Percentiles rank a stretch among this genome's conserved stretches.
These are phyloP conservation scores for Mycena indigotica DNA, from an alignment of 768 basidiomycete genomes.

Conservation along the genomic window DNA sequence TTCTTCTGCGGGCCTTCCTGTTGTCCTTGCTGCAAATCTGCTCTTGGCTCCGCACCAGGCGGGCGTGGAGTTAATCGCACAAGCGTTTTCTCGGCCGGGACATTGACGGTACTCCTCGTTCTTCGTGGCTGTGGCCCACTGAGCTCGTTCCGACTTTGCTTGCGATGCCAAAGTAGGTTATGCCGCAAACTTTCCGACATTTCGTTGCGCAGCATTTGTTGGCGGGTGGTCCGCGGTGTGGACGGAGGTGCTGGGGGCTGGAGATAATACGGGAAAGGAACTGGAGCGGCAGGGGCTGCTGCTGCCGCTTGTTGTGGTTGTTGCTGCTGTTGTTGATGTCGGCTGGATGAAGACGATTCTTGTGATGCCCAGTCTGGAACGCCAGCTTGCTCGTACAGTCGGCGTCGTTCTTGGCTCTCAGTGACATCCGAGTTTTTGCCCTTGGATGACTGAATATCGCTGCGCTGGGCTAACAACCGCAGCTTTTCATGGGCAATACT, in stretches of 20 bases:
- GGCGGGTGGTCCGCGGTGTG: slow-evolving; percentile 83
- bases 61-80: slow-evolving; percentile 19
- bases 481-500: slow-evolving; percentile 73
- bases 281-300: slow-evolving; percentile 55
- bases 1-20: slow-evolving; percentile 13
- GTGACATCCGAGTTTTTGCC: slow-evolving; percentile 6
- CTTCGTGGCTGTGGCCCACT: slow-evolving; percentile 30
- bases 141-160: slow-evolving; percentile 57
- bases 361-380: slow-evolving; percentile 12
- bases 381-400: slow-evolving; percentile 15
- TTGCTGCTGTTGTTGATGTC: not conserved
- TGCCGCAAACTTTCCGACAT: slow-evolving; percentile 81
- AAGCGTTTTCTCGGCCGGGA: slow-evolving; percentile 15
- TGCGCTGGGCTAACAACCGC: slow-evolving; percentile 55
- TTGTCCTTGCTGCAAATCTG: too few species aligned
- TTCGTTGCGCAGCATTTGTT: slow-evolving; percentile 83
- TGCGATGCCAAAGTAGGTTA: slow-evolving; percentile 80
- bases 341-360: too few species aligned
- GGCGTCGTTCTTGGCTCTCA: slow-evolving; percentile 15
- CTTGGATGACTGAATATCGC: slow-evolving; percentile 32
- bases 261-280: slow-evolving; percentile 73
- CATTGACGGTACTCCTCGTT: slow-evolving; percentile 21
- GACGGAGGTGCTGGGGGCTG: slow-evolving; percentile 66
- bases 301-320: slow-evolving; percentile 19
- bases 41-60: slow-evolving; percentile 6